Evolutionary conservation across 495 filamentous ascomycete genomes (phyloP), one percentile per base, ranked within the genome.

Genomic region (Darksidea phi): DNA sequence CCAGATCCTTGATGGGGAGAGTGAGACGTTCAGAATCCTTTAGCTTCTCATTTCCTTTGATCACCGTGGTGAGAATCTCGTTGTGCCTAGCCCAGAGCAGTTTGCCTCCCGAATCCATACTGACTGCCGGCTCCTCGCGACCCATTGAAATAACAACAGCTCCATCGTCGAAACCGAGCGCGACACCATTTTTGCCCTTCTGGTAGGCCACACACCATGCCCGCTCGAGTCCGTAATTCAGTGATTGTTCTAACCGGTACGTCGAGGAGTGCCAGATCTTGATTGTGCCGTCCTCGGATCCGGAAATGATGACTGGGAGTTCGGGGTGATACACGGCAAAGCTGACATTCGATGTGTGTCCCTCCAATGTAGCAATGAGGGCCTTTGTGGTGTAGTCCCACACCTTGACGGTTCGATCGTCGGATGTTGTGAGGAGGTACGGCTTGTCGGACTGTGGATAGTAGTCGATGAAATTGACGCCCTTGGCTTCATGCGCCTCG

Each of bases 311-410:
- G 62, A 99, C 86, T 11, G 94, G 94, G 28, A 99, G 77, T 74
- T 97, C 95, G 0, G 94, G 94, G 72, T 99, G 94, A 71, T 96
- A 99, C 75, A 91, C 96, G 18, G 94, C 94, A 69, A 97, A 99
- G 7, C 90, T 96, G n/a, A 99, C 94, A 68, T 99, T 99, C 75
- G 90, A 95, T 6, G 93, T 95, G 69, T 99, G 94, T 46, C 95
- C 95, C 75, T 99, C 94, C 24, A 99, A 78, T 26, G 93, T 97
- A 24, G 93, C 93, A 71, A 97, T 96, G 42, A 97, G 81, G 38
- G 90, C 92, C 76, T 97, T 97, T 28, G 93, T 97, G 2, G 94
- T 97, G 76, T 97, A 97, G 71, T 97, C 95, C 95, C 94, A 99
- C 34, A 99, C 83, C 61, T 82, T 99, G 52, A 77, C 74, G 15